These are phyloP conservation scores for Xanthoparmelia taractica DNA, from an alignment of 495 filamentous ascomycete species.

Conservation along the genomic window DNA sequence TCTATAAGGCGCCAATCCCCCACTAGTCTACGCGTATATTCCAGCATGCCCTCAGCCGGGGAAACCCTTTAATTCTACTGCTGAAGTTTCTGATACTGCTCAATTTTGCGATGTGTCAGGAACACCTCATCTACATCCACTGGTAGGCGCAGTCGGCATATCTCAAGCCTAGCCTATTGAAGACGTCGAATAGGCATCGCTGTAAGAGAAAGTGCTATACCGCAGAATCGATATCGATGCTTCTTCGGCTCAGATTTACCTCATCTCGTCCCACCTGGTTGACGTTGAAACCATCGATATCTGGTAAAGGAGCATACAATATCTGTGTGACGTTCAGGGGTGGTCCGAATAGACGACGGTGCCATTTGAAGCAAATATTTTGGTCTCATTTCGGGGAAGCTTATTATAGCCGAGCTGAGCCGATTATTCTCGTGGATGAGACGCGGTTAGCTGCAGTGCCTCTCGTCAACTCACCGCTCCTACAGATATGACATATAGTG, in stretches of 20 bases:
- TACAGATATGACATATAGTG: background rate
- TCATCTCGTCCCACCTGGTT: background rate
- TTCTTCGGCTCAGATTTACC: background rate
- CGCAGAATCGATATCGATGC: background rate
- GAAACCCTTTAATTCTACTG: constrained; percentile 8
- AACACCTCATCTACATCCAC: background rate
- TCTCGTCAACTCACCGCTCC: constrained; percentile 5
- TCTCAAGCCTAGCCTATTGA: background rate
- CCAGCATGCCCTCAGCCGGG: constrained; percentile 5
- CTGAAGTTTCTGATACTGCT: constrained; percentile 8
- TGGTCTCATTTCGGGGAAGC: background rate
- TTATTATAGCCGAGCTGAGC: background rate
- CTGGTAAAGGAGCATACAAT: background rate
- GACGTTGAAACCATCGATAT: background rate
- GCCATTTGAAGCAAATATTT: background rate
- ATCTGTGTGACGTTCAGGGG: background rate
- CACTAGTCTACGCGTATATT: constrained; percentile 10
- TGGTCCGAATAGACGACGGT: background rate
- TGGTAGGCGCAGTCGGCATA: background rate
- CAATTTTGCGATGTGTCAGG: constrained; percentile 1
- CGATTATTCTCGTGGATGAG: background rate
- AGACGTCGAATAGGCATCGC: background rate
- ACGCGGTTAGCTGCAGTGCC: background rate
- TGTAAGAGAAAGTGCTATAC: background rate
- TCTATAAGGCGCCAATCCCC: constrained; percentile 6